These are phyloP conservation scores for Leccinum subtestaceum DNA, from an alignment of 768 basidiomycete species.

Conservation along the genomic window DNA sequence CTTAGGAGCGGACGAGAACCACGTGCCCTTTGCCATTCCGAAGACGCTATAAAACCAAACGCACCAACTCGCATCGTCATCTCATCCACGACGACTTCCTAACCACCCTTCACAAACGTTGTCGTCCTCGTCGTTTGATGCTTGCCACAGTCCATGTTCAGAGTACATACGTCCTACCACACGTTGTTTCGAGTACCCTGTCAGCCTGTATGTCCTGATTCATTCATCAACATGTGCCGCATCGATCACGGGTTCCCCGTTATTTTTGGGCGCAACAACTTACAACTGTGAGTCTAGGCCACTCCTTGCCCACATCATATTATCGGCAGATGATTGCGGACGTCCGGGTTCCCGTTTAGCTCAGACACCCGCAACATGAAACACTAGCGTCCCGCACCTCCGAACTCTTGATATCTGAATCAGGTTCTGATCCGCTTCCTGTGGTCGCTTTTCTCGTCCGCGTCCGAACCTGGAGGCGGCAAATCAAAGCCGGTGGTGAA, in stretches of 20 bases:
- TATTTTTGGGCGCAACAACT: constrained; percentile 1
- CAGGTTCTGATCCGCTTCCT: constrained; percentile 94
- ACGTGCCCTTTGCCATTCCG: constrained; percentile 87
- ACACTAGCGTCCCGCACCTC: constrained; percentile 51
- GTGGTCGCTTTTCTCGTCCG: constrained; percentile 76
- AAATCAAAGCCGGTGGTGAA: constrained; percentile 68
- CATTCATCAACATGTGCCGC: constrained; percentile 1
- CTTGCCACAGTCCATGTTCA: constrained; percentile 93
- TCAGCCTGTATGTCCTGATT: constrained; percentile 52
- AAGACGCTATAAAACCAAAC: constrained; percentile 43
- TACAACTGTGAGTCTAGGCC: constrained; percentile 49
- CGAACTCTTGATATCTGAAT: constrained; percentile 71
- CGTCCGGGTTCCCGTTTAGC: constrained; percentile 27
- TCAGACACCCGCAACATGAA: too few relatives aligned
- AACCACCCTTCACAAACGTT: constrained; percentile 66
- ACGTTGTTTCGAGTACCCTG: constrained; percentile 89
- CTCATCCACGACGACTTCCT: constrained; percentile 75
- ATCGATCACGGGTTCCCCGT: constrained; percentile 8
- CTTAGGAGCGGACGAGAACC: constrained; percentile 62
- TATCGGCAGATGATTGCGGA: not conserved
- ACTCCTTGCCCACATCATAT: constrained; percentile 90
- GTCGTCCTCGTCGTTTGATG: constrained; percentile 82
- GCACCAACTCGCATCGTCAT: constrained; percentile 79
- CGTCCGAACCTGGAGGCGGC: constrained; percentile 32
- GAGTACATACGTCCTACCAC: constrained; percentile 82